Evolutionary conservation across 768 basidiomycete genomes (phyloP), one percentile per base, ranked within the genome.

Genomic region (Trametes meyenii): DNA sequence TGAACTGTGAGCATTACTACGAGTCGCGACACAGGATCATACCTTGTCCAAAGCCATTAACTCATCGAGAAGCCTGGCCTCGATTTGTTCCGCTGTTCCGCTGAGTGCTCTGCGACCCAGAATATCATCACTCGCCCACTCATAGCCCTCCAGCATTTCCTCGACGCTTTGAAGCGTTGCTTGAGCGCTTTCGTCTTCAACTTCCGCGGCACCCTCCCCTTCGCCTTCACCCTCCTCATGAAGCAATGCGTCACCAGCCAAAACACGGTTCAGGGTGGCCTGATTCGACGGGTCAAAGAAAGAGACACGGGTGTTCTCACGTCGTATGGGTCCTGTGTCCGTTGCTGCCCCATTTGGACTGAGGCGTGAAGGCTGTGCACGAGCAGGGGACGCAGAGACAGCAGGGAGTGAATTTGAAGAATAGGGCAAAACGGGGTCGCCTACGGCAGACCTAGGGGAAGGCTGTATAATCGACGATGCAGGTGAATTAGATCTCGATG

Each of bases 91-190:
- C 40, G 92, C 93, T 8, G 91, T 87, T 12, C 89, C 89, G 67
- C 83, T 81, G 17, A 81, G 79, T 55, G 84, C 82, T 69, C 84
- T 87, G 66, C 85, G 78, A 14, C 82, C 84, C 45, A 89, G 78
- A n/a, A 88, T 78, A 70, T 88, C 87, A 57, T 89, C 90, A 62
- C 87, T 89, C 4, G 92, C 88, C 95, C 95, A 98, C 73, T 98
- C 97, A 69, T 97, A 97, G 0, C 97, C 96, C 69, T 99, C 97
- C 24, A 99, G 81, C 94, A 99, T 96, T 72, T 99, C 97, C 71
- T 99, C 97, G 2, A 99, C 94, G 73, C 87, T 97, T 5, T 89
- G 79, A 76, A 99, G 81, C 3, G 92, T 93, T 10, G 88, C 91
- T 64, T 92, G 88, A 12, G 85, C 82, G 58, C 83, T 86, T 67